Percentiles rank a stretch among this genome's conserved stretches.
Evolutionary conservation across 1,139 yeast species (phyloP).

Genomic region (Candida neerlandica): DNA sequence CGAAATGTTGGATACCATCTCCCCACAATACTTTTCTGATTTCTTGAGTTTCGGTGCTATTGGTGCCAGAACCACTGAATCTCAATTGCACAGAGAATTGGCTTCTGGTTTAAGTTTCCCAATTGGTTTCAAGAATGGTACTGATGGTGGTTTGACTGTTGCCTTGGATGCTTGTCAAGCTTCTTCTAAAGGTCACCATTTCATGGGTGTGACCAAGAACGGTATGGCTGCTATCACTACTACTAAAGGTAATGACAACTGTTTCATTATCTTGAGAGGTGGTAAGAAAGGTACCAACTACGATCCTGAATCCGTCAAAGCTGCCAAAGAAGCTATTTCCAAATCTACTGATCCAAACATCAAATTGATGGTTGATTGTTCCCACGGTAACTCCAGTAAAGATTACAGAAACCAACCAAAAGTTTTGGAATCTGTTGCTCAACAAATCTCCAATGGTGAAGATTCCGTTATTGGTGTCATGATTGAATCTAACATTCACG

Average conservation of each 20-base stretch:
- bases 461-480: conserved; percentile 84
- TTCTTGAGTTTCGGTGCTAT: conserved; percentile 93
- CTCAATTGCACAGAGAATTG: conserved; percentile 93
- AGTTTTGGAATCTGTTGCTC: conserved; percentile 80
- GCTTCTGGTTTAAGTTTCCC: conserved; percentile 97
- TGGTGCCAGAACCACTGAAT: conserved; percentile 97
- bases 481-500: conserved; percentile 91
- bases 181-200: conserved; percentile 91
- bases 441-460: conserved; percentile 79
- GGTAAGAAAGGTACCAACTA: conserved; percentile 92
- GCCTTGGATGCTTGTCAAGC: conserved; percentile 94
- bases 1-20: conserved; percentile 96
- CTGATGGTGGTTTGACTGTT: conserved; percentile 90
- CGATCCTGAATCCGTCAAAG: conserved; percentile 71
- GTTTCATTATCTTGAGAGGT: conserved; percentile 92
- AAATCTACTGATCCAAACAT: conserved; percentile 59
- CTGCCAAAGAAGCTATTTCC: conserved; percentile 65
- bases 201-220: conserved; percentile 80
- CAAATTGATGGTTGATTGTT: conserved; percentile 95
- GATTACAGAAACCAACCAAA: conserved; percentile 90
- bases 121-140: conserved; percentile 95
- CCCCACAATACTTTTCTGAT: conserved; percentile 91
- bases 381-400: conserved; percentile 93
- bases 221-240: conserved; percentile 96
- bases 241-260: conserved; percentile 89